These are phyloP conservation scores for Pyrenophora tritici-repentis DNA, from an alignment of 2,329 filamentous ascomycete species.

Conservation along the genomic window DNA sequence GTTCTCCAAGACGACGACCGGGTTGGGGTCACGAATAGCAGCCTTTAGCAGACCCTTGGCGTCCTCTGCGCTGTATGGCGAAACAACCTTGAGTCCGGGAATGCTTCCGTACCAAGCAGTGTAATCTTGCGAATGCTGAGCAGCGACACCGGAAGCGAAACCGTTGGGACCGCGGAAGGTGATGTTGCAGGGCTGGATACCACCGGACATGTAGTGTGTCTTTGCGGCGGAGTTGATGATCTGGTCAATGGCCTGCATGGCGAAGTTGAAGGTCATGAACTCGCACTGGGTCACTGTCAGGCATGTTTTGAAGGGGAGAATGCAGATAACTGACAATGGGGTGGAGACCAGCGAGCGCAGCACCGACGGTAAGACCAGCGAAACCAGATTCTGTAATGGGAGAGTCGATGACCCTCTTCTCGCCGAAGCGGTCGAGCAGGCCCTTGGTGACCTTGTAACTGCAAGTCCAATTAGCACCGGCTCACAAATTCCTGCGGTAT, in stretches of 20 bases:
- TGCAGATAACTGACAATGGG: slow-evolving; percentile 71
- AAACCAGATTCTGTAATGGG: slow-evolving; percentile 99
- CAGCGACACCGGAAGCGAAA: slow-evolving; percentile 92
- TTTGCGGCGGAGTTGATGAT: slow-evolving; percentile 99
- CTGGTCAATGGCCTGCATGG: slow-evolving; percentile 99
- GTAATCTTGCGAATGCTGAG: slow-evolving; percentile 99
- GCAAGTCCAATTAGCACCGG: slow-evolving; percentile 46
- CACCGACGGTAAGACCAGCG: slow-evolving; percentile 88
- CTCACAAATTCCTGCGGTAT: not conserved
- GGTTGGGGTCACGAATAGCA: slow-evolving; percentile 97
- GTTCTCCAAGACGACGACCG: slow-evolving; percentile 72
- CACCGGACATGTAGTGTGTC: slow-evolving; percentile 99
- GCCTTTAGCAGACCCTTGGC: slow-evolving; percentile 98
- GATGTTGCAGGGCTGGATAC: slow-evolving; percentile 99
- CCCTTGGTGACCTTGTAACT: slow-evolving; percentile 99
- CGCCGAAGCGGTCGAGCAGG: slow-evolving; percentile 93
- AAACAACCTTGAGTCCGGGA: slow-evolving; percentile 94
- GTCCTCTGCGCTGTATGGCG: slow-evolving; percentile 95
- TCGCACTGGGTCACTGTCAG: slow-evolving; percentile 69
- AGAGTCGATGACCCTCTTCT: slow-evolving; percentile 96
- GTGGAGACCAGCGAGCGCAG: slow-evolving; percentile 90
- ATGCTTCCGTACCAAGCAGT: slow-evolving; percentile 98
- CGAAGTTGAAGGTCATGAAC: slow-evolving; percentile 99
- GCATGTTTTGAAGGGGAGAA: not conserved
- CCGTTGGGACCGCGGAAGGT: slow-evolving; percentile 99